Evolutionary conservation across 331 rosid species (phyloP), one percentile per base, ranked within the genome.

Genomic region (Prunus yedoensis): DNA sequence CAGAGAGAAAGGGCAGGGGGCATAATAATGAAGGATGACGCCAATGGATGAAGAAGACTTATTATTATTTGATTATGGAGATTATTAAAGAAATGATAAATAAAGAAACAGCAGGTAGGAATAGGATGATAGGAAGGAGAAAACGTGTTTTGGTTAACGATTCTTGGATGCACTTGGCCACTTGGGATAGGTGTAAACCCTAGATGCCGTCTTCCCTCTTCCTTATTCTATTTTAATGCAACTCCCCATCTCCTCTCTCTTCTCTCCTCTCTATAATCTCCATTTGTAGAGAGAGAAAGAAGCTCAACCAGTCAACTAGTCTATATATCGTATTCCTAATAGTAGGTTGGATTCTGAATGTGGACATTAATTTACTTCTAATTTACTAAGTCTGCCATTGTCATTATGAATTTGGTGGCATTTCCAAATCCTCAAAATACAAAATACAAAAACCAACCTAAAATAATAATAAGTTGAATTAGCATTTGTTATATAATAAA

Each of bases 61-160:
- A 7, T 6, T 21, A 21, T 21, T 38, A 1, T 38, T 38, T 38
- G 43, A 7, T 38, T 38, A 38, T 38, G 43, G 43, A 38, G 43
- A 38, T 38, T 38, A 38, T 38, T 57, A 57, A 57, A 59, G 11
- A 60, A 14, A 52, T 15, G 43, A 63, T 8, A 62, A 32, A 63
- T 3, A 63, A 17, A 4, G n/a, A 13, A 30, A n/a, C 15, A 47
- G 14, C 21, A 30, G 38, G 38, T 10, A 57, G 74, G 32, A 6
- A 7, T 6, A 8, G 57, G 62, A 15, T 12, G 7, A 8, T 18
- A 16, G 65, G 41, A 56, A 12, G 70, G 23, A 35, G 85, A 75
- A 77, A 81, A 75, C 83, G 85, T 82, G 88, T 75, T 25, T 78
- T 58, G 65, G 88, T 68, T 71, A 78, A 72, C 79, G 75, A 85